A percentile compares a stretch with the other conserved stretches of the same genome.
Evolutionary conservation across 179 eudicot genomes (phyloP).

Genomic region (Beta corolliflora): DNA sequence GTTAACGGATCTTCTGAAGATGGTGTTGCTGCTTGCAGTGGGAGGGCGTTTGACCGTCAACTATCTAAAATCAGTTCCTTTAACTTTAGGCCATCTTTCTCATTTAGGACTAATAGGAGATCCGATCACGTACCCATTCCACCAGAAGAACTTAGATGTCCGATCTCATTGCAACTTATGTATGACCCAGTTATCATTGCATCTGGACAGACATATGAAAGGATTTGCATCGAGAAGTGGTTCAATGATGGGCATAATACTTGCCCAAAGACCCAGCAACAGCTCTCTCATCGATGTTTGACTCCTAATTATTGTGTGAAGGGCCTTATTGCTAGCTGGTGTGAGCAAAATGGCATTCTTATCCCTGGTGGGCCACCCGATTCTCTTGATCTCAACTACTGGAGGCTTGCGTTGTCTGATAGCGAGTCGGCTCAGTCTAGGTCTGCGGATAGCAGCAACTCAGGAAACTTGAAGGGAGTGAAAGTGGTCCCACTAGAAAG

Average conservation of each 20-base stretch:
- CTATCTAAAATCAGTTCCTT: conserved; percentile 74
- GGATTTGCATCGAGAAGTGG: conserved; percentile 96
- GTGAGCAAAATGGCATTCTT: conserved; percentile 81
- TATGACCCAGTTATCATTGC: conserved; percentile 94
- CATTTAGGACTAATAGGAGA: conserved; percentile 66
- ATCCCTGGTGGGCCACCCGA: conserved; percentile 89
- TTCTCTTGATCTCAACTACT: conserved; percentile 92
- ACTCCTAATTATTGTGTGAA: conserved; percentile 97
- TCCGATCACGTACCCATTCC: conserved; percentile 72
- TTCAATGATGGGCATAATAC: conserved; percentile 91
- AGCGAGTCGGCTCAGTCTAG: conserved; percentile 59
- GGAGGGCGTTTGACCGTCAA: conserved; percentile 73
- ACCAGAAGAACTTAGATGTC: conserved; percentile 94
- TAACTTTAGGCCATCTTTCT: conserved; percentile 78
- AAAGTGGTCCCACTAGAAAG: conserved; percentile 58
- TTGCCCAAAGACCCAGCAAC: conserved; percentile 94
- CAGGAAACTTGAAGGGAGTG: conserved; percentile 62
- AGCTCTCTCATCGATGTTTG: conserved; percentile 70
- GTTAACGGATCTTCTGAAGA: conserved; percentile 64
- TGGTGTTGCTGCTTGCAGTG: conserved; percentile 38
- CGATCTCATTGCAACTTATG: conserved; percentile 97
- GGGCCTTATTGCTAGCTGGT: conserved; percentile 94
- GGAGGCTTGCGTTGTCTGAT: conserved; percentile 89
- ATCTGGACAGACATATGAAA: conserved; percentile 96
- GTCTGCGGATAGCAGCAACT: conserved; percentile 52